Evolutionary conservation across 352 stramenopile genomes (phyloP), one percentile per base, ranked within the genome.

Genomic region (Peronospora tabacina): DNA sequence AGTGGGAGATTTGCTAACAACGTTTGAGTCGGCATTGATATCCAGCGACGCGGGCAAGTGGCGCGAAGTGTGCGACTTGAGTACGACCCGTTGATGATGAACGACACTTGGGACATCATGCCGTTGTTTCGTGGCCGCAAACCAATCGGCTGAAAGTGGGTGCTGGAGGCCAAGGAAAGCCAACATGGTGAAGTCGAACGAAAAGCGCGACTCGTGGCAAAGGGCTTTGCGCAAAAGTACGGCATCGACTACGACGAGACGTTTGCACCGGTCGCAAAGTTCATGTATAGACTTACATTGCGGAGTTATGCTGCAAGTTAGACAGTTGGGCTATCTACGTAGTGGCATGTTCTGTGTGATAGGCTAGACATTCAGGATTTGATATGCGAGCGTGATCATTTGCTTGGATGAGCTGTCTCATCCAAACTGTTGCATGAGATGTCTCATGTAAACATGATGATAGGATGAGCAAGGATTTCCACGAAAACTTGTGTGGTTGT

Each of bases 101-200:
- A 58, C 24, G 17, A 59, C 24, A 58, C 55, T 12, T 58, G 49
- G 39, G 24, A 15, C 0, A 33, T 55, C 0, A 39, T 64, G 45
- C 28, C 35, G 13, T 44, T 52, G 10, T 40, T 35, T 3, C n/a
- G 26, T 0, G 43, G 49, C 12, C 22, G 47, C 9, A 55, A 49
- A 11, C 28, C 42, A 19, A 51, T 58, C 33, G 39, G 29, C 33
- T 43, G 45, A 15, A 22, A 47, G 29, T 60, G 49, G 44, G 39
- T 53, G 11, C 49, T 60, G 20, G 17, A 40, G 1, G 22, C 56
- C 0, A 59, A 64, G 39, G 15, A 55, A 7, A 60, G 52, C 17
- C 17, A 42, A 13, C 36, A 39, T 48, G 49, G 48, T 29, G 11
- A 46, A n/a, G 42, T 63, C 36, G 55, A 59, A 11, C 49, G 39